Conservation (phyloP, 441 rosid species). For the Gossypium gossypioides region DNA sequence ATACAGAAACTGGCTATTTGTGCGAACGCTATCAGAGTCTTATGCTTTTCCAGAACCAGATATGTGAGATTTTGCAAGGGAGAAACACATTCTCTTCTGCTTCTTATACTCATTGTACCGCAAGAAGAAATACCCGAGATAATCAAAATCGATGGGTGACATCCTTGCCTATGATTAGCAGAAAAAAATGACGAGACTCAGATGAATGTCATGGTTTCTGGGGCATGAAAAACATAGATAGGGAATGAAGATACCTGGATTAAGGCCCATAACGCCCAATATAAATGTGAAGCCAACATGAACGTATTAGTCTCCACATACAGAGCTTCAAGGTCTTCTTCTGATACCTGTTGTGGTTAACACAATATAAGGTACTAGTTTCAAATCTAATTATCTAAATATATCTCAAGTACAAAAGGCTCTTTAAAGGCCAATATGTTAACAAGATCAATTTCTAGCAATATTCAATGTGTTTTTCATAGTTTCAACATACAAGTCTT, state of each 20-base stretch:
- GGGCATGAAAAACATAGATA: neutral
- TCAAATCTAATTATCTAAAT: neutral
- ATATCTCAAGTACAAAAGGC: neutral
- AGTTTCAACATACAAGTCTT: neutral
- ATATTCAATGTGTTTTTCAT: neutral
- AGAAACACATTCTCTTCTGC: slow-evolving; percentile 47
- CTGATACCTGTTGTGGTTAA: slow-evolving; percentile 43
- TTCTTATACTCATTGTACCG: slow-evolving; percentile 76
- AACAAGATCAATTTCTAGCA: neutral
- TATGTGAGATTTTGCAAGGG: slow-evolving; percentile 49
- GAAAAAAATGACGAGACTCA: neutral
- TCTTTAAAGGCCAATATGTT: neutral
- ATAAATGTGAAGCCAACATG: slow-evolving; percentile 72
- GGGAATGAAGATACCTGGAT: slow-evolving; percentile 54
- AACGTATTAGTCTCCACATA: slow-evolving; percentile 60
- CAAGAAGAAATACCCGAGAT: slow-evolving; percentile 71
- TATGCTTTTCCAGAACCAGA: slow-evolving; percentile 21
- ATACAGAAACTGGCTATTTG: neutral
- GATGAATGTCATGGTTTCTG: neutral
- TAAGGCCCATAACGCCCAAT: slow-evolving; percentile 92
- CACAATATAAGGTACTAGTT: neutral
- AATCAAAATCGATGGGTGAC: slow-evolving; percentile 95
- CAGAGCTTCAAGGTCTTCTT: slow-evolving; percentile 53
- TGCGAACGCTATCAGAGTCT: neutral
- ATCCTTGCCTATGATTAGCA: slow-evolving; percentile 58